Base-by-base conservation (phyloP, 371 early-diverging fungal genomes). In the Mucor plumbeus region DNA sequence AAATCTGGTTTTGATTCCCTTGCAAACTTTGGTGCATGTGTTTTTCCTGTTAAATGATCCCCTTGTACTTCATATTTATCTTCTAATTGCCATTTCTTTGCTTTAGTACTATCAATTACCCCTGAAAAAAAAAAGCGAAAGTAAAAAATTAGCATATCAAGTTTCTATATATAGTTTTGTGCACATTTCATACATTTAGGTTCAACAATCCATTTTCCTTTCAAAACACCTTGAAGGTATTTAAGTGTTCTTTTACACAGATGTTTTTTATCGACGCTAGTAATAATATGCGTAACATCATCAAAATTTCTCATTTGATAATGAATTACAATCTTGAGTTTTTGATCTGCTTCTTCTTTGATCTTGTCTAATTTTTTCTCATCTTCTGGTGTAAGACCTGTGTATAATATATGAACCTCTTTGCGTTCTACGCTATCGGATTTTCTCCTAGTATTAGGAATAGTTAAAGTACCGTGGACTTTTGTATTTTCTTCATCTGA, bases 201-300 rank as follows among this genome's bases (percentile, higher is more conserved):
- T 19, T 74, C 67, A 0, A 82, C 75, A 17, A 82, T 68, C 83
- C 83, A 82, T 61, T 72, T 77, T 4, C 83, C 83, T 21, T 53
- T 56, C 9, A 82, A 35, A 4, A 80, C 61, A 5, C 77, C 76
- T 19, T 68, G 69, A 0, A 80, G 54, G 56, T 82, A 82, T 53
- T 82, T 82, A 10, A 77, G 62, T 13, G 83, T 80, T 34, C 83
- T 40, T 10, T 60, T 41, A 40, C 79, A 74, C 5, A 77, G 35
- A 3, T 69, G 36, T 0, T 72, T 38, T n/a, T 76, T 75, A 34
- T 82, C 66, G 15, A 71, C 63, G 11, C 70, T 69, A 1, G 77
- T 74, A 17, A 78, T 65, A 4, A 81, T 41, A 48, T 81, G 82
- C 0, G 77, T 77, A 9, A 79, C 69, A 7, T 67, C 66, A 41